These are phyloP conservation scores for Hanseniaspora meyeri DNA, from an alignment of 805 yeast genomes.

Conservation along the genomic window DNA sequence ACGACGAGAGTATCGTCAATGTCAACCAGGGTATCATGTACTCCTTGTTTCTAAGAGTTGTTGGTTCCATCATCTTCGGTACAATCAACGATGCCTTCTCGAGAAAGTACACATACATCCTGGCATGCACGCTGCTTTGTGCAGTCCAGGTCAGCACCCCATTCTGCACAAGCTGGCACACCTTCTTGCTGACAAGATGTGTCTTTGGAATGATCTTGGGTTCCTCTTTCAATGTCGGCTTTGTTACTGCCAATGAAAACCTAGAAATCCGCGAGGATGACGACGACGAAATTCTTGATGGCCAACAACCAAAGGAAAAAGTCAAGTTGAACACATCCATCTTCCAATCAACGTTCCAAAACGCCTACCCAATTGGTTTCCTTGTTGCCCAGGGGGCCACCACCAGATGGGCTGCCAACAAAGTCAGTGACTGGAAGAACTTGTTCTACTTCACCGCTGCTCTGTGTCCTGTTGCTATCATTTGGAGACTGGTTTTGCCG, in stretches of 20 bases:
- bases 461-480: slow-evolving; percentile 32
- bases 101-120: slow-evolving; percentile 52
- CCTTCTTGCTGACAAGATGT: slow-evolving; percentile 51
- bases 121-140: slow-evolving; percentile 40
- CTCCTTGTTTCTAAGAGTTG: slow-evolving; percentile 58
- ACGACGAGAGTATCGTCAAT: slow-evolving; percentile 34
- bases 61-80: slow-evolving; percentile 61
- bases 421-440: slow-evolving; percentile 43
- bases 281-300: slow-evolving; percentile 30
- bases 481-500: slow-evolving; percentile 35
- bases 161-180: slow-evolving; percentile 44
- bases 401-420: slow-evolving; percentile 46
- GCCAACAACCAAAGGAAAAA: slow-evolving; percentile 29
- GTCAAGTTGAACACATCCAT: slow-evolving; percentile 25
- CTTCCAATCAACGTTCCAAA: slow-evolving; percentile 54
- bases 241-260: slow-evolving; percentile 57
- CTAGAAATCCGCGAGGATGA: slow-evolving; percentile 45
- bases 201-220: slow-evolving; percentile 63
- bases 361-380: slow-evolving; percentile 67
- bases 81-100: slow-evolving; percentile 49
- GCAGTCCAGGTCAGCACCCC: slow-evolving; percentile 55
- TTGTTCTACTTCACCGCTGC: slow-evolving; percentile 63
- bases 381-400: slow-evolving; percentile 52
- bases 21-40: slow-evolving; percentile 65
- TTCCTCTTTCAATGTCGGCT: slow-evolving; percentile 53